Conservation (phyloP, 2,329 filamentous ascomycete genomes). For the Byssothecium circinans region DNA sequence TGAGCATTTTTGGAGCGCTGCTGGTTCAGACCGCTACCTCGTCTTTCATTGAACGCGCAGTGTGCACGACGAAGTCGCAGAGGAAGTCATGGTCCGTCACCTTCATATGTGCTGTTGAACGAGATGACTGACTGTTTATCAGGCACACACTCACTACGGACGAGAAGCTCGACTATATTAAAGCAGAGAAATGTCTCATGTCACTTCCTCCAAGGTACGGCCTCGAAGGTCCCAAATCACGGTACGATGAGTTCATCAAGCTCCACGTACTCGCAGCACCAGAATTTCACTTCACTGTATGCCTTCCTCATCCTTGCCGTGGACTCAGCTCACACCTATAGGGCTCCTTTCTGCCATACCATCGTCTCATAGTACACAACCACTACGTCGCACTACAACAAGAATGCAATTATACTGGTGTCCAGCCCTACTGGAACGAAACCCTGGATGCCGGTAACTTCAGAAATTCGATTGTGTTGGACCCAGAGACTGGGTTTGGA, state of each 20-base stretch:
- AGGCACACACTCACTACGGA: constrained; percentile 7
- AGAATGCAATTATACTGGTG: constrained; percentile 37
- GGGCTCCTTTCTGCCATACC: constrained; percentile 42
- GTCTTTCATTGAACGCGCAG: not conserved
- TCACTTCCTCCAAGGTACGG: constrained; percentile 1
- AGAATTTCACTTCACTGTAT: constrained; percentile 1
- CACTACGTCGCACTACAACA: constrained; percentile 35
- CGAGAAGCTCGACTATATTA: constrained; percentile 7
- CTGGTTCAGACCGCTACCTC: not conserved
- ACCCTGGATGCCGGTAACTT: constrained; percentile 22
- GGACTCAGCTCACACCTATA: not conserved
- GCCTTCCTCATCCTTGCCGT: not conserved
- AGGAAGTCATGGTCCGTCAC: constrained; percentile 3
- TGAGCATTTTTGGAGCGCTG: constrained; percentile 1
- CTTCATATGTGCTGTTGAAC: not conserved
- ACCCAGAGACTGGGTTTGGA: constrained; percentile 20
- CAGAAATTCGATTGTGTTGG: constrained; percentile 12
- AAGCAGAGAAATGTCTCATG: constrained; percentile 10
- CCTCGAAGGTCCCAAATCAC: not conserved
- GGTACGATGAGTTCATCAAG: constrained; percentile 7
- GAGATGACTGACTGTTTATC: not conserved
- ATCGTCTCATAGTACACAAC: constrained; percentile 35
- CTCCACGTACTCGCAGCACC: not conserved
- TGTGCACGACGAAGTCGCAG: constrained; percentile 1
- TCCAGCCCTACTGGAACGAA: constrained; percentile 35